A percentile compares a stretch with the other conserved stretches of the same genome.
These are phyloP conservation scores for Aspergillus amoenus DNA, from an alignment of 2,329 filamentous ascomycete species.

Conservation along the genomic window DNA sequence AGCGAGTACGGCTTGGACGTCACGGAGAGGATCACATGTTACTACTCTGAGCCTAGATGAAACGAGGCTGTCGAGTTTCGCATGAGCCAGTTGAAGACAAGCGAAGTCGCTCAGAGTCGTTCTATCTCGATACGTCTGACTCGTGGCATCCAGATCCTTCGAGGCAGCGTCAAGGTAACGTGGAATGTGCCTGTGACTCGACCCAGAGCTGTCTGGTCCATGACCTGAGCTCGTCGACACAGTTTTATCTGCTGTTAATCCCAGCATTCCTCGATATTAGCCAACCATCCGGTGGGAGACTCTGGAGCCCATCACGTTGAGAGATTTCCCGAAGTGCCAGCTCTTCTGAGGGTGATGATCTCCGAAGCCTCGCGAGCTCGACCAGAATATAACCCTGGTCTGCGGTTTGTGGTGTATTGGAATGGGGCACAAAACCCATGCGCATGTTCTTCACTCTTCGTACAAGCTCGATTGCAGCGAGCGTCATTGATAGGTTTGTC, in stretches of 20 bases:
- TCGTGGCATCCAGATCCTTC: not conserved
- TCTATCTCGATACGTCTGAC: not conserved
- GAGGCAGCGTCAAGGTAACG: not conserved
- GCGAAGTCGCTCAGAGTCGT: conserved; percentile 3
- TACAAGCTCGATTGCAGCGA: not conserved
- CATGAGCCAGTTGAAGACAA: not conserved
- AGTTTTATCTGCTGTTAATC: not conserved
- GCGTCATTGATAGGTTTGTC: not conserved
- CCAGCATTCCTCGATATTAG: not conserved
- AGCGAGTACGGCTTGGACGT: not conserved
- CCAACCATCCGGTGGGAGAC: not conserved
- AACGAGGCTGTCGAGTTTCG: conserved; percentile 1
- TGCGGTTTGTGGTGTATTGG: too few relatives aligned
- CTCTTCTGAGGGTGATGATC: not conserved
- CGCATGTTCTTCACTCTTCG: conserved; percentile 1
- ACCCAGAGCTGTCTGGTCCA: not conserved
- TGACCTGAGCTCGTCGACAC: not conserved
- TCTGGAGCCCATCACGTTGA: not conserved
- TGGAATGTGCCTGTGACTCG: too few relatives aligned
- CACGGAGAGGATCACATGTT: not conserved
- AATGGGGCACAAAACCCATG: not conserved
- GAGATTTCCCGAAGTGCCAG: not conserved
- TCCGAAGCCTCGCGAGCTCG: not conserved
- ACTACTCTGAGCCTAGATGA: not conserved
- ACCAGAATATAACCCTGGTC: not conserved